These are phyloP conservation scores for Neofusicoccum kwambonambiense DNA, from an alignment of 2,329 filamentous ascomycete genomes.

Conservation along the genomic window DNA sequence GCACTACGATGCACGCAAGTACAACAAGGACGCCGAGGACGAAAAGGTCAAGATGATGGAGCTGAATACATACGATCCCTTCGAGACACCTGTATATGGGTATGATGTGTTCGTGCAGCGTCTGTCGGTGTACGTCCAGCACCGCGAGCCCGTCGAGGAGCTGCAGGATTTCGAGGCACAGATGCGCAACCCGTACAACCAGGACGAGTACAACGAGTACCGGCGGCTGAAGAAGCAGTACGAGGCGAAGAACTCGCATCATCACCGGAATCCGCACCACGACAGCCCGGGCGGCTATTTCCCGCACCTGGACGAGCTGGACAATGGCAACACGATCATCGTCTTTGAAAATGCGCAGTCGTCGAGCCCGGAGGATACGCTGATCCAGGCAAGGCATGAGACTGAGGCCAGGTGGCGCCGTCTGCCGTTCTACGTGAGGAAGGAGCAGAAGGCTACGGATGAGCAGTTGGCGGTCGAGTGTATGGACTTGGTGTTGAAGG, in stretches of 20 bases:
- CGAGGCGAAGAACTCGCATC: not conserved
- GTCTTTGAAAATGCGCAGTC: conserved; percentile 54
- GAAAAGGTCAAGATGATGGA: conserved; percentile 48
- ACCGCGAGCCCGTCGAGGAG: conserved; percentile 33
- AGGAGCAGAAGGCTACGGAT: conserved; percentile 44
- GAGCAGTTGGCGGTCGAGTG: conserved; percentile 47
- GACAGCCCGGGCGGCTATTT: conserved; percentile 29
- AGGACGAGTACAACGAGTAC: conserved; percentile 36
- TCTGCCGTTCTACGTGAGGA: conserved; percentile 50
- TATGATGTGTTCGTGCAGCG: conserved; percentile 53
- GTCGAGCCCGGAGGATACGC: conserved; percentile 48
- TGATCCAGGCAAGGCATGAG: conserved; percentile 51
- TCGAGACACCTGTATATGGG: conserved; percentile 44
- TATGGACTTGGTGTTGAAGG: conserved; percentile 50
- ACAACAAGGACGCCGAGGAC: conserved; percentile 21
- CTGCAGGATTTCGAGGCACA: conserved; percentile 33
- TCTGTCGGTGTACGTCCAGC: conserved; percentile 52
- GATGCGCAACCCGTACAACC: conserved; percentile 47
- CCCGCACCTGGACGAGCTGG: conserved; percentile 44
- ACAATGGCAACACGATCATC: conserved; percentile 53
- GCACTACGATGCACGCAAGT: conserved; percentile 37
- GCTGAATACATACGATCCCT: conserved; percentile 49
- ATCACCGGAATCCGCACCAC: not conserved
- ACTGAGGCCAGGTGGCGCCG: conserved; percentile 55
- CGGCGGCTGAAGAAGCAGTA: conserved; percentile 29